phyloP scores from a whole-genome alignment of 1,139 yeast species.

The Yamadazyma sp. region DNA sequence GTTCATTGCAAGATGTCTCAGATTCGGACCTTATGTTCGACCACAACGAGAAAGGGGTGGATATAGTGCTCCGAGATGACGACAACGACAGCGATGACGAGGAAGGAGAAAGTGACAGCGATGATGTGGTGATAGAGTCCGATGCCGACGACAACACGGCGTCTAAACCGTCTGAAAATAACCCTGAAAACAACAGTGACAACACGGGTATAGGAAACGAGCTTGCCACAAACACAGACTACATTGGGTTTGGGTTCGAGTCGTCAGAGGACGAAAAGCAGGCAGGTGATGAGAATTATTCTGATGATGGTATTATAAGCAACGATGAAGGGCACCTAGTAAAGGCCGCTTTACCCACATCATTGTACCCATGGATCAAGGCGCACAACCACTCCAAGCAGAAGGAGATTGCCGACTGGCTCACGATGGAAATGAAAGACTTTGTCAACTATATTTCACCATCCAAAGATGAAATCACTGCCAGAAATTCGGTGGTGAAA shows the following conservation, averaged over 20 bases:
- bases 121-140: constrained; percentile 37
- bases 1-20: constrained; percentile 18
- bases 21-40: constrained; percentile 22
- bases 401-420: constrained; percentile 81
- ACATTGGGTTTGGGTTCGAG: constrained; percentile 59
- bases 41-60: constrained; percentile 9
- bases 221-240: constrained; percentile 49
- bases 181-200: constrained; percentile 5
- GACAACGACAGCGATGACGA: constrained; percentile 5
- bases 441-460: constrained; percentile 89
- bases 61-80: constrained; percentile 9
- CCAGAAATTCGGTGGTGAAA: constrained; percentile 67
- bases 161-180: not conserved
- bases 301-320: constrained; percentile 39
- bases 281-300: constrained; percentile 22
- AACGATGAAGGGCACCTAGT: constrained; percentile 34
- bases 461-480: constrained; percentile 66
- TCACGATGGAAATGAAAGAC: constrained; percentile 83
- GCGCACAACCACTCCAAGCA: constrained; percentile 74
- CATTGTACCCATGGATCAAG: constrained; percentile 77
- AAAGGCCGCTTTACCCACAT: constrained; percentile 17
- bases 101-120: constrained; percentile 14
- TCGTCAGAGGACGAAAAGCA: constrained; percentile 40
- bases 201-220: constrained; percentile 22
- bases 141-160: constrained; percentile 17